A percentile compares a stretch with the other conserved stretches of the same genome.
Conservation (phyloP, 352 stramenopile species). For the Globisporangium lucens region DNA sequence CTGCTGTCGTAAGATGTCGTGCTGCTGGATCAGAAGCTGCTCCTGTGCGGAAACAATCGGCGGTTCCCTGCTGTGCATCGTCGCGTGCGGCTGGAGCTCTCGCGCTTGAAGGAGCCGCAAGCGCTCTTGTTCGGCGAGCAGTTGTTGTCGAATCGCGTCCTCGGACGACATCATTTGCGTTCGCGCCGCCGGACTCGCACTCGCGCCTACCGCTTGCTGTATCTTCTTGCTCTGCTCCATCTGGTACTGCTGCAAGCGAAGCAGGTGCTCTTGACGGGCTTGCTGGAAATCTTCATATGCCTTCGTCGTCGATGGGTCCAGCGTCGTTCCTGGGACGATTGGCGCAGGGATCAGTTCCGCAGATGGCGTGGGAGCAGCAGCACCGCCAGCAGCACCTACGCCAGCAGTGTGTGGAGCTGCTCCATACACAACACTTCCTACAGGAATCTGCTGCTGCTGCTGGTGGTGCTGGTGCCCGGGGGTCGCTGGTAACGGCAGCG, state of each 20-base stretch:
- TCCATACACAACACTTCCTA: constrained; percentile 20
- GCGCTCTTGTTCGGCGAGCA: constrained; percentile 47
- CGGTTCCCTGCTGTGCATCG: constrained; percentile 9
- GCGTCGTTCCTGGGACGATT: not conserved
- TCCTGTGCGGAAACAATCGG: constrained; percentile 23
- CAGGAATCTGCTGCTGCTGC: constrained; percentile 19
- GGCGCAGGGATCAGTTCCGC: constrained; percentile 9
- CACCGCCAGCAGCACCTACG: constrained; percentile 19
- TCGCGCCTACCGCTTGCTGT: constrained; percentile 11
- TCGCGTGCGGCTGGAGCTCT: constrained; percentile 26
- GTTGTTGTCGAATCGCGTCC: constrained; percentile 39
- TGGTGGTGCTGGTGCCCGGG: not conserved
- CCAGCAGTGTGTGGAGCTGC: not conserved
- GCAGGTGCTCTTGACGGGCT: constrained; percentile 40
- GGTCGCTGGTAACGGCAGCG: constrained; percentile 8
- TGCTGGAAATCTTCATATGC: constrained; percentile 42
- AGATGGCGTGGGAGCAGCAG: constrained; percentile 8
- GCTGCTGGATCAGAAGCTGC: constrained; percentile 39
- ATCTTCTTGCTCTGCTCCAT: constrained; percentile 29
- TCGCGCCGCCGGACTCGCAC: constrained; percentile 6
- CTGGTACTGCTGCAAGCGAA: constrained; percentile 52
- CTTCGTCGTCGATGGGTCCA: not conserved
- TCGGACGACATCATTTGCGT: constrained; percentile 21
- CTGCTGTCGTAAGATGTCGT: constrained; percentile 48
- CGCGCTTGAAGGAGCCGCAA: constrained; percentile 30